These are phyloP conservation scores for Pseudoscleropodium purum DNA, from an alignment of 225 moss, liverwort and hornwort genomes.

Conservation along the genomic window DNA sequence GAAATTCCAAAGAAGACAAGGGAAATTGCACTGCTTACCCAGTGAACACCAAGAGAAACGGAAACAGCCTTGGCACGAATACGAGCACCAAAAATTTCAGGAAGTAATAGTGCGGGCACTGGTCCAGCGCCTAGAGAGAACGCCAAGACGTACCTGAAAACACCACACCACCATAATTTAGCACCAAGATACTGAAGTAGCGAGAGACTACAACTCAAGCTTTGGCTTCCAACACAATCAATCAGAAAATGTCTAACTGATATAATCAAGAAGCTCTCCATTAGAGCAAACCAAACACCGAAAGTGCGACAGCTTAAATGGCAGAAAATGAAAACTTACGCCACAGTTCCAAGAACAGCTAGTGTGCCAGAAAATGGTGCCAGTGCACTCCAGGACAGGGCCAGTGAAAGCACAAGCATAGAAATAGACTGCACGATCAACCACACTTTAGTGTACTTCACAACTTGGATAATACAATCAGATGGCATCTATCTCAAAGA, in stretches of 20 bases:
- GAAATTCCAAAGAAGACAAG: neutral
- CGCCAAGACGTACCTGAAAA: constrained; percentile 65
- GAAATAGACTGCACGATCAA: constrained; percentile 53
- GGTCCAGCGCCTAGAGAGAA: constrained; percentile 92
- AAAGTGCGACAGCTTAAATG: neutral
- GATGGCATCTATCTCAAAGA: neutral
- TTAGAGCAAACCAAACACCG: neutral
- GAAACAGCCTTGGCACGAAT: constrained; percentile 92
- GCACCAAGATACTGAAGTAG: neutral
- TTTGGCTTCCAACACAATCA: neutral
- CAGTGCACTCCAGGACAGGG: constrained; percentile 84
- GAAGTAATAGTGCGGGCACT: constrained; percentile 78
- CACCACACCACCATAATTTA: neutral
- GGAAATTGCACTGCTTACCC: constrained; percentile 35
- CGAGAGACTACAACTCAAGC: neutral
- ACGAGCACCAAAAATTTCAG: constrained; percentile 86
- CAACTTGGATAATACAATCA: neutral
- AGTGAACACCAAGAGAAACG: constrained; percentile 85
- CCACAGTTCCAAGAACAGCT: constrained; percentile 86
- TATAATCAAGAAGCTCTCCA: neutral
- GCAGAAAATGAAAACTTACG: constrained; percentile 44
- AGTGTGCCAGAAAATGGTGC: constrained; percentile 62
- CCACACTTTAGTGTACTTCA: neutral
- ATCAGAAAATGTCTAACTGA: neutral
- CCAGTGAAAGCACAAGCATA: constrained; percentile 72